Evolutionary conservation across 352 stramenopile species (phyloP).

Genomic region (Aphanomyces invadans): DNA sequence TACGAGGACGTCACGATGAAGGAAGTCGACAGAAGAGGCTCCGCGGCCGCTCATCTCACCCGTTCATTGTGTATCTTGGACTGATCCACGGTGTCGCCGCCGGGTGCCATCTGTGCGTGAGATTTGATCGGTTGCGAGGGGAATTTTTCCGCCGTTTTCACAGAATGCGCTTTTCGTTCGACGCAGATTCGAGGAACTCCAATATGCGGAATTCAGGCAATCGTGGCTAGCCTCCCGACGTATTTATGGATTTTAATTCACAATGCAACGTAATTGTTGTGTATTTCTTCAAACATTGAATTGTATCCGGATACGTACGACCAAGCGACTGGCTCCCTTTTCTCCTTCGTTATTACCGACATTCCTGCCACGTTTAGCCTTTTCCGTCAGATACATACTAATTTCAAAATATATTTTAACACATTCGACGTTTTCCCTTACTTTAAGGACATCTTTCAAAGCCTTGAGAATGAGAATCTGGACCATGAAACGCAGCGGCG

Average conservation of each 20-base stretch:
- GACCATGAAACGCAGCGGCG: too few relatives aligned
- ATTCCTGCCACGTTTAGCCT: too few relatives aligned
- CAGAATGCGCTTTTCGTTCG: constrained; percentile 1
- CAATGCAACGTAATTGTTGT: too few relatives aligned
- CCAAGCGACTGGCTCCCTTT: background rate
- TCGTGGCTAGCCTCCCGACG: background rate
- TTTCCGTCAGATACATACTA: too few relatives aligned
- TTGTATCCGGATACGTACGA: too few relatives aligned
- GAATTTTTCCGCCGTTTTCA: constrained; percentile 9
- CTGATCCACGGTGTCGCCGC: background rate
- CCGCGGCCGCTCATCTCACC: background rate
- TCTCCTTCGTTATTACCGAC: background rate
- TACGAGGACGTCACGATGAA: constrained; percentile 20
- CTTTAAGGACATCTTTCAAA: constrained; percentile 1
- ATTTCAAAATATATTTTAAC: background rate
- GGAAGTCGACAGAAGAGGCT: background rate
- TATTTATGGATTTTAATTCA: too few relatives aligned
- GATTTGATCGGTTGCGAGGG: background rate
- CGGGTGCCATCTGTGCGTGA: constrained; percentile 2
- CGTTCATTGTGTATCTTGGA: background rate
- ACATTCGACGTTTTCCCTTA: background rate
- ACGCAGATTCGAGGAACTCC: background rate
- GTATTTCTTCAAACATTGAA: too few relatives aligned
- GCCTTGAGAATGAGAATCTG: too few relatives aligned
- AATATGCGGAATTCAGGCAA: background rate